phyloP scores from a whole-genome alignment of 2,329 filamentous ascomycete species.

The Cordyceps cicadae region DNA sequence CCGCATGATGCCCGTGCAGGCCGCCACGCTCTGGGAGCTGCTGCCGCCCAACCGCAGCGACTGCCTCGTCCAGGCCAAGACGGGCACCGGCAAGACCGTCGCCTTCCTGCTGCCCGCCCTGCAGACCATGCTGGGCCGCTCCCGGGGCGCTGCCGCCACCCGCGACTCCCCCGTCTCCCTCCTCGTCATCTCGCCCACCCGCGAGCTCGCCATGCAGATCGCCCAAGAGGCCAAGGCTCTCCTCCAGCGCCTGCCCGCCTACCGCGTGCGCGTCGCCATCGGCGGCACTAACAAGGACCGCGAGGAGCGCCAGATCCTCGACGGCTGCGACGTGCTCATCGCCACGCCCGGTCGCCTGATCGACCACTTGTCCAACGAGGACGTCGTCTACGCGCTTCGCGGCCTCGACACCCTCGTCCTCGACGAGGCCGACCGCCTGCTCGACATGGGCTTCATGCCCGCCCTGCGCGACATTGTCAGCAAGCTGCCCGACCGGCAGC shows the following conservation, averaged over 20 bases:
- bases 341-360: slow-evolving; percentile 72
- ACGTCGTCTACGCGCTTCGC: slow-evolving; percentile 57
- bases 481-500: slow-evolving; percentile 54
- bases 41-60: slow-evolving; percentile 37
- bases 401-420: slow-evolving; percentile 70
- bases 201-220: slow-evolving; percentile 63
- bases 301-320: slow-evolving; percentile 61
- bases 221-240: slow-evolving; percentile 62
- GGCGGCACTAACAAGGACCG: slow-evolving; percentile 68
- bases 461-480: slow-evolving; percentile 69
- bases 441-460: slow-evolving; percentile 79
- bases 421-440: slow-evolving; percentile 72
- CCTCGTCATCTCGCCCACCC: slow-evolving; percentile 62
- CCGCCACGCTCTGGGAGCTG: slow-evolving; percentile 40
- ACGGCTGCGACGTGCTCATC: slow-evolving; percentile 71
- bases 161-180: slow-evolving; percentile 41
- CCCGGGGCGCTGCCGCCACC: slow-evolving; percentile 19
- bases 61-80: slow-evolving; percentile 73
- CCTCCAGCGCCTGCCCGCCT: slow-evolving; percentile 63
- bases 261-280: slow-evolving; percentile 70
- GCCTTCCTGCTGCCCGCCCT: slow-evolving; percentile 79
- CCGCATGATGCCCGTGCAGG: slow-evolving; percentile 48
- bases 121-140: slow-evolving; percentile 57
- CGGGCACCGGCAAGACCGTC: slow-evolving; percentile 79
- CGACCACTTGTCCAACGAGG: slow-evolving; percentile 69